Evolutionary conservation across 768 basidiomycete species (phyloP), one percentile per base, ranked within the genome.

Genomic region (Mycena olivaceomarginata): DNA sequence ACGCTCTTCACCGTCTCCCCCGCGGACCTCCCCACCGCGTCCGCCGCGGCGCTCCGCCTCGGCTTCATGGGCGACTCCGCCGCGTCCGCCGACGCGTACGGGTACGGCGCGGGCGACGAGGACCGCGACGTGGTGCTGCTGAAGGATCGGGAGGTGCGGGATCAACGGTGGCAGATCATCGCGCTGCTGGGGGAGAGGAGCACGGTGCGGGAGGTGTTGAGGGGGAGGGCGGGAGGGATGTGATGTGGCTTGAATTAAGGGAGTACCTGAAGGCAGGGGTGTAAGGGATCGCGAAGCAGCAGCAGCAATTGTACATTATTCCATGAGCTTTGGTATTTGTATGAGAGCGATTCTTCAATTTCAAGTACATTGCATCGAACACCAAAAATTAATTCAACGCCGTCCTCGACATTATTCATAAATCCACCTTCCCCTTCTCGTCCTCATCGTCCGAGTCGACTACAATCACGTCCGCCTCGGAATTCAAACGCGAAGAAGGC

Each of bases 1-100:
- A 92, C 94, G 0, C 88, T 96, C 20, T 94, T 96, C 85, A 95
- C 94, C 0, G 82, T 96, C 22, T 91, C 94, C 9, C 95, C 95
- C 22, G 90, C 94, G 20, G 92, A 94, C 48, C 87, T 96, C n/a
- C 95, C 95, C 13, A 94, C 95, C 81, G 91, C 91, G 72, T 94
- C 94, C 43, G 95, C 95, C 13, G 92, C 94, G 22, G 95, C 95
- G 16, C 92, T 93, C 91, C 92, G 92, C 18, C 87, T 96, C 22
- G 90, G 11, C 71, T 88, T 69, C 51, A 82, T 90, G 60, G 91
- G 92, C 16, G 91, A 91, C 31, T 31, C 31, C 31, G 31, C 31
- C 31, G 31, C 31, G 31, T 31, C 31, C 2, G 31, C 31, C 31
- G 31, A 31, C 31, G 31, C 31, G 31, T 31, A 31, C 31, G 31